Base-by-base conservation (phyloP, 495 filamentous ascomycete genomes). In the Penicillium cataractarum region DNA sequence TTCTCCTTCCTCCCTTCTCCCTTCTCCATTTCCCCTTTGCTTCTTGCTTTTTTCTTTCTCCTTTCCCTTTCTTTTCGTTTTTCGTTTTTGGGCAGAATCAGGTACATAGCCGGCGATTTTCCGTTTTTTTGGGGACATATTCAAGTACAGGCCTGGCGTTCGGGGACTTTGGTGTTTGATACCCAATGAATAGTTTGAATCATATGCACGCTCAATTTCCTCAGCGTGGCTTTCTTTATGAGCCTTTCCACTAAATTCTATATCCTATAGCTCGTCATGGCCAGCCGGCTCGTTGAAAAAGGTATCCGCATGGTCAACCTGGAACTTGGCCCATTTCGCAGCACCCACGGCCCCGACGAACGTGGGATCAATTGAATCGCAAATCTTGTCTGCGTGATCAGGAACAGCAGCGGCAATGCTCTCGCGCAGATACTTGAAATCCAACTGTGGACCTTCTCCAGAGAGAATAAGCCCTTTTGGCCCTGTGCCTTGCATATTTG, bases 291-390 rank as follows among this genome's bases (percentile, higher is more conserved):
- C 26, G 9, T 32, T 32, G n/a, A 52, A 52, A 6, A 55, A 51
- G n/a, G 17, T 54, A 3, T 40, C 19, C 21, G 52, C 31, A 22
- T 35, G 9, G 2, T 24, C 52, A 39, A 22, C 8, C 52, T 40
- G 52, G 12, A 24, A 13, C 52, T 55, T 55, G 29, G 52, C 52
- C 52, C 29, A 37, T n/a, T 55, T 35, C 13, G 31, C 31, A 55
- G 31, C 52, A 39, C 52, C 52, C 12, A 55, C 52, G n/a, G 50
- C 50, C 3, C 32, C 31, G 31, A 24, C 52, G 15, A 33, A 39
- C 10, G 31, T 32, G 1, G 32, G 52, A 33, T 55, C 31, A 24
- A 55, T 39, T 0, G 19, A 22, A 26, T 15, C 52, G 19, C 19
- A 9, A 24, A 55, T 12, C 32, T 24, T 33, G 17, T 37, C 3